Evolutionary conservation across 495 filamentous ascomycete species (phyloP), one percentile per base, ranked within the genome.

Genomic region (Amorphotheca resinae): DNA sequence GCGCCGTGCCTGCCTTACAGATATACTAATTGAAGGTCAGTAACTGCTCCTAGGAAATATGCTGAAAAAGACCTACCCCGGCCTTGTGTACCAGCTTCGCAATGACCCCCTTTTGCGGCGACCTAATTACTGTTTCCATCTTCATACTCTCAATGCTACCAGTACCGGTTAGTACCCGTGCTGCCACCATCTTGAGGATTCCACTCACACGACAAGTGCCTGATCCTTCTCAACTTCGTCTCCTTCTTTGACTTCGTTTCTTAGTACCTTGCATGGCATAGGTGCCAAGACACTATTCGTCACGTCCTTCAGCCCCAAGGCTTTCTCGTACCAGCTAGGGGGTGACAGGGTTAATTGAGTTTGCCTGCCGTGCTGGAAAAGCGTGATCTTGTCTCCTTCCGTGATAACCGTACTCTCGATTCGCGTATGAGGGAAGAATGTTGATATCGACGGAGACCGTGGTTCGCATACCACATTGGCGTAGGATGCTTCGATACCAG

Each of bases 81-180:
- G 79, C 70, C 59, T 79, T 71, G 63, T 95, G 87, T 31, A 89
- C 85, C 35, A 98, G 65, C 61, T 74, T 84, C 44, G 77, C 75
- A 45, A 98, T 73, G 7, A 78, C 72, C 5, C 87, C 91, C 48
- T 79, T 77, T 36, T 87, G 78, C 9, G 91, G 91, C 49, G 83
- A 88, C 46, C 91, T 71, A 45, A 98, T 95, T 25, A 93, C 87
- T 23, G 87, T 98, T 64, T 98, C 91, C 91, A 98, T 98, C 72
- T 98, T 98, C 91, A 98, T 98, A 44, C 89, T 95, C 64, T 98
- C 91, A 56, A 98, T 93, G 1, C 71, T 56, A 31, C 1, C 21
- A 33, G 2, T 8, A 8, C n/a, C 25, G 4, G 28, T 41, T 28
- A 49, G 41, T 6, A 46, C 22, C 20, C n/a, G n/a, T 15, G 2